Conservation (phyloP, 208 protist genomes). For the Naegleria fowleri region DNA sequence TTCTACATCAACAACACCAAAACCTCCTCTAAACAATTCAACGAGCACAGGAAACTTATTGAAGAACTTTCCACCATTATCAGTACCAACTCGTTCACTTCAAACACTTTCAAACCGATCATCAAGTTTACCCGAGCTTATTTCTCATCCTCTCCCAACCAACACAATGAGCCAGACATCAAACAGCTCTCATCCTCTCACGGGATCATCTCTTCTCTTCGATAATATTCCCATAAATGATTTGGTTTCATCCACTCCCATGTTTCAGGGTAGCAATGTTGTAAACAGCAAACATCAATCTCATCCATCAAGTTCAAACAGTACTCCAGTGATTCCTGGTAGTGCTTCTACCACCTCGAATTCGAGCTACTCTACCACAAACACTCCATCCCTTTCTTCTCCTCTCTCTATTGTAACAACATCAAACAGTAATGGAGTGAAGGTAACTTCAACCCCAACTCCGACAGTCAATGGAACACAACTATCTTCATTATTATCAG, state of each 20-base stretch:
- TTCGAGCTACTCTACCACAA: not conserved
- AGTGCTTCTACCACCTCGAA: not conserved
- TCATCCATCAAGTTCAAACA: not conserved
- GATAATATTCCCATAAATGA: not conserved
- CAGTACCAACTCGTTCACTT: not conserved
- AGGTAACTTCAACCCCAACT: not conserved
- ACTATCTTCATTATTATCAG: not conserved
- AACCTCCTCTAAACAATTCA: not conserved
- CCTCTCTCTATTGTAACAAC: not conserved
- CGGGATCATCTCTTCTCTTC: not conserved
- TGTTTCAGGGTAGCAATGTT: not conserved
- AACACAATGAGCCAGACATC: not conserved
- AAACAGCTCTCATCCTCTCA: not conserved
- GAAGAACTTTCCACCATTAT: not conserved
- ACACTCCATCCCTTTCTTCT: not conserved
- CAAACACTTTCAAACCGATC: not conserved
- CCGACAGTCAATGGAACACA: not conserved
- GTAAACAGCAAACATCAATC: not conserved
- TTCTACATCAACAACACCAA: not conserved
- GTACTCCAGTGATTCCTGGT: not conserved
- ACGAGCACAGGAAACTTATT: not conserved
- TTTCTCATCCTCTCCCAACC: not conserved
- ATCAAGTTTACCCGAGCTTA: not conserved
- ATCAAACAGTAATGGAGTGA: not conserved
- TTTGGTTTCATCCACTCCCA: not conserved